Percentiles rank a stretch among this genome's conserved stretches.
phyloP scores from a whole-genome alignment of 1,139 yeast species.

The Zygosaccharomyces sapae region DNA sequence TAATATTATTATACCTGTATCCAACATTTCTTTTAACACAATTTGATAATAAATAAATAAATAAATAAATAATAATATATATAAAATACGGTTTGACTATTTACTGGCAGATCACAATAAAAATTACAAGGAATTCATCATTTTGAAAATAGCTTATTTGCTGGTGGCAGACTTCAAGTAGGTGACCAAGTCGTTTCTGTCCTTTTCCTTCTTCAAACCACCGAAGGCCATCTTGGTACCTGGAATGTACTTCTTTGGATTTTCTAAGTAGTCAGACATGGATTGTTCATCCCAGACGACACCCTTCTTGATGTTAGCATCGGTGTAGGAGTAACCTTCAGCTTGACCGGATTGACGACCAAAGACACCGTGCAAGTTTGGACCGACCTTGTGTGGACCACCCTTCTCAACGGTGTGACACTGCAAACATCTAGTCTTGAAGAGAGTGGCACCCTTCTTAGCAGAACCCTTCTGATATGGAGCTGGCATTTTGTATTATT shows the following conservation, averaged over 20 bases:
- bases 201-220: slow-evolving; percentile 98
- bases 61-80: slow-evolving; percentile 4
- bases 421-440: slow-evolving; percentile 98
- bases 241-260: slow-evolving; percentile 99
- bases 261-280: slow-evolving; percentile 92
- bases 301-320: slow-evolving; percentile 96
- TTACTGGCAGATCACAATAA: slow-evolving; percentile 5
- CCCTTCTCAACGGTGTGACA: slow-evolving; percentile 97
- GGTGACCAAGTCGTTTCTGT: slow-evolving; percentile 93
- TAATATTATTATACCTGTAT: no score
- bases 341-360: slow-evolving; percentile 93
- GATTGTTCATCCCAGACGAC: slow-evolving; percentile 83
- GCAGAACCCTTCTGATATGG: slow-evolving; percentile 58
- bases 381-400: slow-evolving; percentile 99
- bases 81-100: slow-evolving; percentile 2
- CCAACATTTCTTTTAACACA: not conserved
- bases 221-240: slow-evolving; percentile 99
- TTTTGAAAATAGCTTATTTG: not conserved
- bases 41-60: not conserved
- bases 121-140: slow-evolving; percentile 1
- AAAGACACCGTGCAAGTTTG: slow-evolving; percentile 91
- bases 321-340: slow-evolving; percentile 92
- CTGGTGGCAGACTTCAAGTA: slow-evolving; percentile 73
- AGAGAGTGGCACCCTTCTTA: slow-evolving; percentile 96
- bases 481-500: slow-evolving; percentile 15